Base-by-base conservation (phyloP, 1,284 basidiomycete species). In the Apiotrichum domesticum region DNA sequence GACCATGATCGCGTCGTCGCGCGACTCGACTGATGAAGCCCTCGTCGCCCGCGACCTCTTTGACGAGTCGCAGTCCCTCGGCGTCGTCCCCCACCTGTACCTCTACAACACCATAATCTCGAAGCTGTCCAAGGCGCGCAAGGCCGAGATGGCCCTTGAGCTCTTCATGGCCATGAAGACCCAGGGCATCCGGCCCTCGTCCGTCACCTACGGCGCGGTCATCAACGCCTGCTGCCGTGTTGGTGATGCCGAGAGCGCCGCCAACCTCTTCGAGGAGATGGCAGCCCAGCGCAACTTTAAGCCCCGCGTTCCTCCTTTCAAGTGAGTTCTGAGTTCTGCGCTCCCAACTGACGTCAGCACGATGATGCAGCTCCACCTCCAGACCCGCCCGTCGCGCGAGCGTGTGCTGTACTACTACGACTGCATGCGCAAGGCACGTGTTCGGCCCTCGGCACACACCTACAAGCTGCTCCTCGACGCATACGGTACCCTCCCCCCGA, bases 361-460 rank as follows among this genome's bases (percentile, higher is more conserved):
- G 41, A 97, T 99, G 94, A 97, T 98, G 83, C 96, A 98, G 76
- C 83, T 95, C 71, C 96, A 91, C 78, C 87, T 89, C 49, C 85
- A 88, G 61, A 95, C 88, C 32, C 88, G 88, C 68, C 93, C 92
- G 1, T 86, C 92, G 66, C 85, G 93, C 51, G 83, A 83, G 35
- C 82, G 84, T 45, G 87, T 87, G 13, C 75, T 96, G 41, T 79
- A 83, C 64, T 98, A 88, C 76, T 90, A 88, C 74, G 72, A 87
- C 54, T 81, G 84, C 67, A 82, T 98, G 77, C 73, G 80, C 39
- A 72, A 77, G 13, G 84, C 83, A 6, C 76, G 81, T 1, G 85
- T 98, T 41, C 66, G 75, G 5, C 91, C 92, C 34, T 87, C 88
- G 4, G 85, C 86, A 9, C 89, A 97, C 75, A 96, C 93, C 14